Conservation (phyloP, 371 early-diverging fungal species). For the Rhizopus delemar region DNA sequence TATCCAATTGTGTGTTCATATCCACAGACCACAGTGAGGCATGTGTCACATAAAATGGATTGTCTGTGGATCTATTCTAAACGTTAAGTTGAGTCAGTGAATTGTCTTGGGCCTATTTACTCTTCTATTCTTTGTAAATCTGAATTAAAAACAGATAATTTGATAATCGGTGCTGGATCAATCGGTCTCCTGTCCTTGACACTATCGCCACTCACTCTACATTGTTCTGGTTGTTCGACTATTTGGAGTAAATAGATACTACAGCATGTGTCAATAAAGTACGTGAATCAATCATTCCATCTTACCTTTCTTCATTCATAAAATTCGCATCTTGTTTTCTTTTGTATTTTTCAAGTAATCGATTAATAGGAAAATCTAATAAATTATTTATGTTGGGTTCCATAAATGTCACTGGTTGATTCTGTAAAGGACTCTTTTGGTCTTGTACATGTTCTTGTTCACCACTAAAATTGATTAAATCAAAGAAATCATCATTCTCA, state of each 20-base stretch:
- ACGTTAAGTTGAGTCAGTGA: background rate
- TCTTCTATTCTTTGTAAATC: slow-evolving; percentile 4
- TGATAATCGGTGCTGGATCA: slow-evolving; percentile 68
- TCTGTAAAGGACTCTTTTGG: background rate
- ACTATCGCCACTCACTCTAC: slow-evolving; percentile 69
- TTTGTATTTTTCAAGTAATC: background rate
- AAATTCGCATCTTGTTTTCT: background rate
- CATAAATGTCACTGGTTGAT: slow-evolving; percentile 12
- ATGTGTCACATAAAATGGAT: slow-evolving; percentile 32
- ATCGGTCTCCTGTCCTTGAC: slow-evolving; percentile 75
- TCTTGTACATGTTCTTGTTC: background rate
- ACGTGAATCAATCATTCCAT: background rate
- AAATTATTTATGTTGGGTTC: slow-evolving; percentile 17
- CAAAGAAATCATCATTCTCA: slow-evolving; percentile 3
- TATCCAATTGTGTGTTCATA: slow-evolving; percentile 18
- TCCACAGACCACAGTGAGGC: slow-evolving; percentile 31
- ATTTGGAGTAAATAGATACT: slow-evolving; percentile 32
- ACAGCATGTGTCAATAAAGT: background rate
- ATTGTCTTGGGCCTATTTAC: background rate
- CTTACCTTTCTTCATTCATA: background rate
- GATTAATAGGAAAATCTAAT: background rate
- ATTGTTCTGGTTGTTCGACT: slow-evolving; percentile 69
- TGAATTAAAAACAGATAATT: slow-evolving; percentile 9
- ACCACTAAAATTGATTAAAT: slow-evolving; percentile 1
- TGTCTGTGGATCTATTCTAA: slow-evolving; percentile 8